A percentile compares a stretch with the other conserved stretches of the same genome.
These are phyloP conservation scores for Inonotus hispidus DNA, from an alignment of 1,284 basidiomycete species.

Conservation along the genomic window DNA sequence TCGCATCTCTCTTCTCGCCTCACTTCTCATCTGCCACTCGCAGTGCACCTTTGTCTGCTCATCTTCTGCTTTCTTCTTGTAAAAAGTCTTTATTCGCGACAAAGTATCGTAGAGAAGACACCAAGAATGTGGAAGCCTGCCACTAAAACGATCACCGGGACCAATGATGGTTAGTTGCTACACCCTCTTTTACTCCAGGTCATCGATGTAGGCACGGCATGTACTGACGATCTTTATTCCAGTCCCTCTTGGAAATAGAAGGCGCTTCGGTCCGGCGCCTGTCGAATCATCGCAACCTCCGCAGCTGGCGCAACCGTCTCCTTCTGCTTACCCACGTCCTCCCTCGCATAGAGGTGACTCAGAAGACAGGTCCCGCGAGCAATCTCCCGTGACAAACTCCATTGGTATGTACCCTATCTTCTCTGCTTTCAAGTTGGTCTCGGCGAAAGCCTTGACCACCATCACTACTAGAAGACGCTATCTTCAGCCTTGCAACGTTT, in stretches of 20 bases:
- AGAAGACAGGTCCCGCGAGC: slow-evolving; percentile 44
- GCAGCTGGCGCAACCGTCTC: slow-evolving; percentile 79
- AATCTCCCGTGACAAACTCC: slow-evolving; percentile 26
- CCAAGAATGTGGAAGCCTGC: slow-evolving; percentile 80
- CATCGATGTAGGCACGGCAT: slow-evolving; percentile 4
- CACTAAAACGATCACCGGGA: slow-evolving; percentile 75
- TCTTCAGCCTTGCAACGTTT: neutral
- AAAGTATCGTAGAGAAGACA: neutral
- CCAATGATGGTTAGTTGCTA: slow-evolving; percentile 61
- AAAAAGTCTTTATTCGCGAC: neutral
- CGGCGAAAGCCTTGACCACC: neutral
- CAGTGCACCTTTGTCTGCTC: neutral
- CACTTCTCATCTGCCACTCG: slow-evolving; percentile 13
- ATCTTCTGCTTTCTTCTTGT: neutral
- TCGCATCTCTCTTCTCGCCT: slow-evolving; percentile 3
- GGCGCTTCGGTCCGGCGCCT: slow-evolving; percentile 84
- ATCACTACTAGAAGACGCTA: neutral
- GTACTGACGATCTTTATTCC: slow-evolving; percentile 16
- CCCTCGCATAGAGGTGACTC: slow-evolving; percentile 42
- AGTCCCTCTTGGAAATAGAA: slow-evolving; percentile 79
- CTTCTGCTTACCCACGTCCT: slow-evolving; percentile 73
- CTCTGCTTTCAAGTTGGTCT: neutral
- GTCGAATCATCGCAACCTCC: slow-evolving; percentile 68
- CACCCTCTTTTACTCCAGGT: slow-evolving; percentile 7
- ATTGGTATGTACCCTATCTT: slow-evolving; percentile 20